These are phyloP conservation scores for Penicillium sp. DNA, from an alignment of 2,329 filamentous ascomycete genomes.

Conservation along the genomic window DNA sequence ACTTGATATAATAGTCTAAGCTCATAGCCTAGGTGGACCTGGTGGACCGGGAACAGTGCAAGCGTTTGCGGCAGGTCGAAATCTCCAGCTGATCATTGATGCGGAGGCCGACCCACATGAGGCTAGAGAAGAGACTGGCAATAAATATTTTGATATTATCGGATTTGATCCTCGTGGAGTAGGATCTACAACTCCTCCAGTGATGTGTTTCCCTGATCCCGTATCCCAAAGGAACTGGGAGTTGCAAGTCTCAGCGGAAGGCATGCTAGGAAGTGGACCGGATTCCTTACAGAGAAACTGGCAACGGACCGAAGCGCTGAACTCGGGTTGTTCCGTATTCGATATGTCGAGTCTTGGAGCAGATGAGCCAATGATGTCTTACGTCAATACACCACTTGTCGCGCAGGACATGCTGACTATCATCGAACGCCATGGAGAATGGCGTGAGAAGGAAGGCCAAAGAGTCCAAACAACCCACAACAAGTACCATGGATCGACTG, in stretches of 20 bases:
- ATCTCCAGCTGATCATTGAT: slow-evolving; percentile 41
- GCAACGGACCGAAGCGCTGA: slow-evolving; percentile 34
- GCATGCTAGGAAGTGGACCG: slow-evolving; percentile 34
- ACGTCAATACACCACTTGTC: slow-evolving; percentile 35
- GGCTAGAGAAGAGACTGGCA: neutral
- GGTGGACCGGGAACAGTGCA: slow-evolving; percentile 44
- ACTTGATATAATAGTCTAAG: neutral
- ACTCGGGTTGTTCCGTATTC: slow-evolving; percentile 29
- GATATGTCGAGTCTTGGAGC: slow-evolving; percentile 16
- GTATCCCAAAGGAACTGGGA: slow-evolving; percentile 34
- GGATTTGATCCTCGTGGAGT: slow-evolving; percentile 48
- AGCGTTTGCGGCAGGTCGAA: slow-evolving; percentile 31
- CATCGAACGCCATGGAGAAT: slow-evolving; percentile 40
- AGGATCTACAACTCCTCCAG: slow-evolving; percentile 40
- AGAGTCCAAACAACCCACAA: slow-evolving; percentile 21
- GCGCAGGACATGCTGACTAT: slow-evolving; percentile 39
- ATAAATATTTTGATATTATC: slow-evolving; percentile 43
- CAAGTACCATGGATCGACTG: slow-evolving; percentile 17
- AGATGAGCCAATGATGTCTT: slow-evolving; percentile 30
- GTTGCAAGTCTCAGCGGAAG: slow-evolving; percentile 35
- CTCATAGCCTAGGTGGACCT: slow-evolving; percentile 38
- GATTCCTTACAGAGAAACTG: slow-evolving; percentile 33
- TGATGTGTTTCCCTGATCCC: slow-evolving; percentile 41
- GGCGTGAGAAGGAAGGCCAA: slow-evolving; percentile 36
- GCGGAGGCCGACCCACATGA: slow-evolving; percentile 26